Evolutionary conservation across 2,329 filamentous ascomycete species (phyloP).

Genomic region (Colletotrichum brevisporum): DNA sequence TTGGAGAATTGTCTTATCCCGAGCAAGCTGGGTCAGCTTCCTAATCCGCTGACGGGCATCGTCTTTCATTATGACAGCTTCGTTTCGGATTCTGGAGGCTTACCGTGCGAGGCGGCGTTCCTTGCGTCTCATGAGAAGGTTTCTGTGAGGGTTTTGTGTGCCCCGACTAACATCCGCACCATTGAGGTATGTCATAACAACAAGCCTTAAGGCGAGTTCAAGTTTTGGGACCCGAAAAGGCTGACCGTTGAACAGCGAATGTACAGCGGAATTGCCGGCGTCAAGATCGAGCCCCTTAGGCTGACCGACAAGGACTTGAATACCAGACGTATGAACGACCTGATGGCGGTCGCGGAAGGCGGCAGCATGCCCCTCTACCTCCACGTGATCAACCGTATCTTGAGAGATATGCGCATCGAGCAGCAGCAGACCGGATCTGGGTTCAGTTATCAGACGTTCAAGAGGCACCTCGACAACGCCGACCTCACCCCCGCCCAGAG

Average conservation of each 20-base stretch:
- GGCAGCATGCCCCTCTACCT: slow-evolving; percentile 69
- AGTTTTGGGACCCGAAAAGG: too few species aligned
- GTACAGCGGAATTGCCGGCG: slow-evolving; percentile 58
- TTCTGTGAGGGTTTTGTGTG: slow-evolving; percentile 67
- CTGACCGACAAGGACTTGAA: slow-evolving; percentile 68
- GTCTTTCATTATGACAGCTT: slow-evolving; percentile 77
- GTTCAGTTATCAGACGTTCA: slow-evolving; percentile 69
- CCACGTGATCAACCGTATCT: slow-evolving; percentile 67
- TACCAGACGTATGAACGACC: slow-evolving; percentile 69
- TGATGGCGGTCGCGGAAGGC: slow-evolving; percentile 68
- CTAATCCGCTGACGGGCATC: slow-evolving; percentile 69
- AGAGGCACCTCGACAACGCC: slow-evolving; percentile 49
- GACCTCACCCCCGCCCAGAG: slow-evolving; percentile 64
- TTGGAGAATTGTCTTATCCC: slow-evolving; percentile 70
- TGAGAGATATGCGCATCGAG: slow-evolving; percentile 67
- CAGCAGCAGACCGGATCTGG: slow-evolving; percentile 52
- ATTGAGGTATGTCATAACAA: slow-evolving; percentile 43
- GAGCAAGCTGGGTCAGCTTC: slow-evolving; percentile 60
- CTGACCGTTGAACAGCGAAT: slow-evolving; percentile 39
- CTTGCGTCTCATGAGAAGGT: slow-evolving; percentile 60
- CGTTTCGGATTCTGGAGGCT: slow-evolving; percentile 60
- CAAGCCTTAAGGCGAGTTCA: too few species aligned
- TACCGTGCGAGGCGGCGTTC: slow-evolving; percentile 72
- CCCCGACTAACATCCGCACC: slow-evolving; percentile 64
- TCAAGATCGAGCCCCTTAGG: slow-evolving; percentile 64